Percentiles rank a stretch among this genome's conserved stretches.
Conservation (phyloP, 2,329 filamentous ascomycete genomes). For the Aspergillus sp. region DNA sequence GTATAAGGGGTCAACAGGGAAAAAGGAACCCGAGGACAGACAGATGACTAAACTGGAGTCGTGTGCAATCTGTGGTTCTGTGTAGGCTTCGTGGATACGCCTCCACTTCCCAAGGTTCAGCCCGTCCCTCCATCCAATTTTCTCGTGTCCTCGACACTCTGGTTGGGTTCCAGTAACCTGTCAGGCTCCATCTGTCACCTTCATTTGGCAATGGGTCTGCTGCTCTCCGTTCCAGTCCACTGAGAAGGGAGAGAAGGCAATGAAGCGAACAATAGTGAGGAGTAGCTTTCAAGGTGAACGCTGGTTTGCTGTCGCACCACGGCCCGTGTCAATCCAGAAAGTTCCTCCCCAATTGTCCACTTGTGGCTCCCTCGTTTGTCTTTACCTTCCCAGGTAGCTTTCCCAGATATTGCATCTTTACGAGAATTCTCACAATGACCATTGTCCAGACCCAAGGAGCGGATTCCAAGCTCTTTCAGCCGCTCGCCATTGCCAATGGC, state of each 20-base stretch:
- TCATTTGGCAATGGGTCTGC: background rate
- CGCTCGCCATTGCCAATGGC: conserved; percentile 50
- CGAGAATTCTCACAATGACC: conserved; percentile 23
- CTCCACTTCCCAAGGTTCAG: conserved; percentile 10
- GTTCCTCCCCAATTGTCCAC: background rate
- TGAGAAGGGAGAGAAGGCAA: background rate
- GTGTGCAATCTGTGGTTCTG: background rate
- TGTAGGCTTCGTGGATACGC: background rate
- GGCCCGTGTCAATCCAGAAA: background rate
- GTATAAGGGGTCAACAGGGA: no score
- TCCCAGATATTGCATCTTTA: background rate
- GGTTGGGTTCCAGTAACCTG: conserved; percentile 3
- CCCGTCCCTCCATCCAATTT: conserved; percentile 3
- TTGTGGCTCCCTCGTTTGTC: background rate
- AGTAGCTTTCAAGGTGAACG: background rate
- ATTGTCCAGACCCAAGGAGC: conserved; percentile 24
- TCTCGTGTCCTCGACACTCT: conserved; percentile 3
- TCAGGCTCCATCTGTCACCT: conserved; percentile 8
- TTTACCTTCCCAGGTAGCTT: background rate
- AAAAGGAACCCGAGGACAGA: no score
- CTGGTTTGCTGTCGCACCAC: background rate
- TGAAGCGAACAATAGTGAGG: background rate
- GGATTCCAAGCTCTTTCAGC: conserved; percentile 46
- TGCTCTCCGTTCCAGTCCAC: background rate
- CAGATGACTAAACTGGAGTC: background rate